These are phyloP conservation scores for Zygosaccharomyces pseudobailii DNA, from an alignment of 1,139 yeast species.

Conservation along the genomic window DNA sequence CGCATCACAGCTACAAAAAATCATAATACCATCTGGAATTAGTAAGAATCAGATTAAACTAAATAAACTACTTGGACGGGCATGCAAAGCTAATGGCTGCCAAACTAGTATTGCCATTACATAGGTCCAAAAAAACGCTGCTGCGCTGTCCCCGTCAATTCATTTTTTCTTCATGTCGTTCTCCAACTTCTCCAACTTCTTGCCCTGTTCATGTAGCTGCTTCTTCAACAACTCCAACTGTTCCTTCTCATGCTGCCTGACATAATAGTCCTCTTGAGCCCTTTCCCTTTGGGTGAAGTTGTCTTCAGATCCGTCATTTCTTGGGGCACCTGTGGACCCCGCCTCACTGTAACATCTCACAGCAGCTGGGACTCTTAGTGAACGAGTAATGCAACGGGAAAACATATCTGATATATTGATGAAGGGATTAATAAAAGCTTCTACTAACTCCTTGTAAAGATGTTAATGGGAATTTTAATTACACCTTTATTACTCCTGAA, in stretches of 20 bases:
- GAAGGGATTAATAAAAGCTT: neutral
- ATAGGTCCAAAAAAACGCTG: neutral
- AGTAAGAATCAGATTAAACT: neutral
- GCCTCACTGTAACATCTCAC: constrained; percentile 45
- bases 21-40: neutral
- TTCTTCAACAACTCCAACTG: constrained; percentile 50
- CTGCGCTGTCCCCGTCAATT: neutral
- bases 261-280: constrained; percentile 63
- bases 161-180: constrained; percentile 22
- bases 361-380: constrained; percentile 26
- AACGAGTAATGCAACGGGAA: constrained; percentile 33
- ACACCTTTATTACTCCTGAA: neutral
- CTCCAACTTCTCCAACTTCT: constrained; percentile 37
- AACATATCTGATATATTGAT: constrained; percentile 17
- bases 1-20: neutral
- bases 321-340: constrained; percentile 49
- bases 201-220: constrained; percentile 49
- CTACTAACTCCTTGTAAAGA: too few relatives aligned
- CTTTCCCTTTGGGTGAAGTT: constrained; percentile 62
- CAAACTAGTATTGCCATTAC: too few relatives aligned
- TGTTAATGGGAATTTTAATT: neutral
- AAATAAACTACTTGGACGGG: neutral
- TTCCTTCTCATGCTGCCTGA: constrained; percentile 60
- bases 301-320: constrained; percentile 46
- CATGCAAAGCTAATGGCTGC: neutral